Conservation (phyloP, 768 basidiomycete species). For the Tubosaeta brunneosetosa region DNA sequence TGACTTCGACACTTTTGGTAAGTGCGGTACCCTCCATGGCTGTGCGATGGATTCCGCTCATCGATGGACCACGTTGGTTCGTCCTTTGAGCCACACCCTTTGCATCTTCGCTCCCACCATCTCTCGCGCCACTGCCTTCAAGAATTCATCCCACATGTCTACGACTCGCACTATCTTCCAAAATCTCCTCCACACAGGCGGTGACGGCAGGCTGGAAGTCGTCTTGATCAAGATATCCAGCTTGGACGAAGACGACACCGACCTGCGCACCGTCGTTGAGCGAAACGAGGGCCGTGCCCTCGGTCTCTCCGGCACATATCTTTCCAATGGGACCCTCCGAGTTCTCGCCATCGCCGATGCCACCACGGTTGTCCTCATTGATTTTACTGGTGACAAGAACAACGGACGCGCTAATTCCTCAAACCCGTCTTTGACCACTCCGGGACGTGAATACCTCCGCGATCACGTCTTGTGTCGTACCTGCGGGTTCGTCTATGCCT, state of each 20-base stretch:
- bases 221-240: slow-evolving; percentile 14
- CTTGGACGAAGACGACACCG: slow-evolving; percentile 21
- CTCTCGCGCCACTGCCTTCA: slow-evolving; percentile 4
- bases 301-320: slow-evolving; percentile 25
- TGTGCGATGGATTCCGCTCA: not conserved
- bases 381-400: slow-evolving; percentile 28
- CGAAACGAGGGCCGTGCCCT: slow-evolving; percentile 32
- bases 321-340: slow-evolving; percentile 19
- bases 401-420: slow-evolving; percentile 30
- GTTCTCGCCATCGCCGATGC: slow-evolving; percentile 27
- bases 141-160: slow-evolving; percentile 6
- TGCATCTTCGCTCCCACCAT: not conserved
- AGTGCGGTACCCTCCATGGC: not conserved
- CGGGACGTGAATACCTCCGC: slow-evolving; percentile 24
- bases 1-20: not conserved
- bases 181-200: slow-evolving; percentile 24
- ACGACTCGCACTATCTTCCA: slow-evolving; percentile 22
- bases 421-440: slow-evolving; percentile 9
- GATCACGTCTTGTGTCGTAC: slow-evolving; percentile 28
- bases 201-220: slow-evolving; percentile 19
- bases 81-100: slow-evolving; percentile 5
- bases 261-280: slow-evolving; percentile 21
- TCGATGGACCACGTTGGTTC: not conserved
- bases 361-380: slow-evolving; percentile 23
- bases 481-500: slow-evolving; percentile 27